These are phyloP conservation scores for Arthrocladium fulminans DNA, from an alignment of 2,329 filamentous ascomycete genomes.

Conservation along the genomic window DNA sequence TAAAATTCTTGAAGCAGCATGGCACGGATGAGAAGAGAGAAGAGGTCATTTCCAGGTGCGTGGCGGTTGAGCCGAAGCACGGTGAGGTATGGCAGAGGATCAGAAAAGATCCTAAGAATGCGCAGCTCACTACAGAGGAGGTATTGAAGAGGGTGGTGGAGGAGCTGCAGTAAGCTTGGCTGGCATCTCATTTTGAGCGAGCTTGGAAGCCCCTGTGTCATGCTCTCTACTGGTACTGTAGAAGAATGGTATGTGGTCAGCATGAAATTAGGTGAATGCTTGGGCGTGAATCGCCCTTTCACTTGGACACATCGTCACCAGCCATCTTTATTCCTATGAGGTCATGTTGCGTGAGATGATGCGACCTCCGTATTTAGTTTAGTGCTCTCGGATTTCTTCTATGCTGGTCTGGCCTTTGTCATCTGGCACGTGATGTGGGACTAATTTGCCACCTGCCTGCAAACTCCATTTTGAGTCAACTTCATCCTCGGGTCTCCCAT, in stretches of 20 bases:
- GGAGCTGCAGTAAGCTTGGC: slow-evolving; percentile 35
- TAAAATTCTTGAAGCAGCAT: slow-evolving; percentile 84
- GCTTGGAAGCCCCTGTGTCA: background rate
- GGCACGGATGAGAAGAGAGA: slow-evolving; percentile 86
- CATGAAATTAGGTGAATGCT: too few relatives aligned
- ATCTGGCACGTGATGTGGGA: too few relatives aligned
- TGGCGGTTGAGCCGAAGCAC: slow-evolving; percentile 76
- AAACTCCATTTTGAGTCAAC: too few relatives aligned
- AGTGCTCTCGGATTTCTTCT: too few relatives aligned
- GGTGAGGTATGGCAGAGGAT: slow-evolving; percentile 86
- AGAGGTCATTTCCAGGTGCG: slow-evolving; percentile 74
- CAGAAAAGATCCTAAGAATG: slow-evolving; percentile 77
- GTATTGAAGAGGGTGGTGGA: slow-evolving; percentile 69
- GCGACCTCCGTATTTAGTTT: too few relatives aligned
- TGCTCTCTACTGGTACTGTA: background rate
- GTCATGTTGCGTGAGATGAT: too few relatives aligned
- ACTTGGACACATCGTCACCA: too few relatives aligned
- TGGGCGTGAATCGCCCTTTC: too few relatives aligned
- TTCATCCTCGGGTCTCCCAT: background rate
- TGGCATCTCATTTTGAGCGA: background rate
- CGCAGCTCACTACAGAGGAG: slow-evolving; percentile 65
- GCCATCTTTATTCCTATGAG: too few relatives aligned
- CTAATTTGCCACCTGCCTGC: too few relatives aligned
- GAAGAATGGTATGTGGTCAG: background rate
- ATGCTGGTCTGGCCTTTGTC: too few relatives aligned